phyloP scores from a whole-genome alignment of 768 basidiomycete genomes.

The Kwoniella bestiolae region DNA sequence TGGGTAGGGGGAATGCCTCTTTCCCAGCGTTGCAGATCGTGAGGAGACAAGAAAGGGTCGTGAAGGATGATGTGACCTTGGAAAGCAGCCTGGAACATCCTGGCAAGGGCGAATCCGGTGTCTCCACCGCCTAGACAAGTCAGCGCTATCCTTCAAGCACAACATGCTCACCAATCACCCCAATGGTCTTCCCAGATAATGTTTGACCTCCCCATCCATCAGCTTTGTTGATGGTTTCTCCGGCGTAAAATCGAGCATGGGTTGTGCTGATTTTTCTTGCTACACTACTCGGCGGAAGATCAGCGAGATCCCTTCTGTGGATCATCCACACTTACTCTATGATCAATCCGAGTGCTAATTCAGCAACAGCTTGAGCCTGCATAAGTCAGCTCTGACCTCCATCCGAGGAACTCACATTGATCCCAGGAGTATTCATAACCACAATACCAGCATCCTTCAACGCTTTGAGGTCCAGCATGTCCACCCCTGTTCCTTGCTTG shows the following conservation, averaged over 20 bases:
- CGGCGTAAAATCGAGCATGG: slow-evolving; percentile 22
- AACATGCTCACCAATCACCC: slow-evolving; percentile 53
- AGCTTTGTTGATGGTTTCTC: slow-evolving; percentile 21
- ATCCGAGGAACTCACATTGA: slow-evolving; percentile 29
- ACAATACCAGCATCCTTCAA: slow-evolving; percentile 19
- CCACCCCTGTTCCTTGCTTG: slow-evolving; percentile 34
- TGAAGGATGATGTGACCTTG: slow-evolving; percentile 48
- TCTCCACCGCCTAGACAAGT: slow-evolving; percentile 35
- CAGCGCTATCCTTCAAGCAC: slow-evolving; percentile 4
- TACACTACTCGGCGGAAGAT: slow-evolving; percentile 16
- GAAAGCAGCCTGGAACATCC: slow-evolving; percentile 54
- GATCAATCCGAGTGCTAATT: slow-evolving; percentile 44
- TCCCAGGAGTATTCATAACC: slow-evolving; percentile 33
- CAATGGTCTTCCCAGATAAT: slow-evolving; percentile 54
- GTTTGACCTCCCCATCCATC: slow-evolving; percentile 22
- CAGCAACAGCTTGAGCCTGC: slow-evolving; percentile 37
- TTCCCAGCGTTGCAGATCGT: slow-evolving; percentile 34
- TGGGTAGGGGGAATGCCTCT: slow-evolving; percentile 3
- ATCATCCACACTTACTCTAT: slow-evolving; percentile 39
- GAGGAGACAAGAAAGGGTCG: slow-evolving; percentile 45
- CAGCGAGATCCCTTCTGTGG: slow-evolving; percentile 29
- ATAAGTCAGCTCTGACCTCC: neutral
- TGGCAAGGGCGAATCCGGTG: slow-evolving; percentile 49
- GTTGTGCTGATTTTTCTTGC: slow-evolving; percentile 30
- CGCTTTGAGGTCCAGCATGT: slow-evolving; percentile 24